Base-by-base conservation (phyloP, 768 basidiomycete genomes). In the Xerocomus potaroensis region DNA sequence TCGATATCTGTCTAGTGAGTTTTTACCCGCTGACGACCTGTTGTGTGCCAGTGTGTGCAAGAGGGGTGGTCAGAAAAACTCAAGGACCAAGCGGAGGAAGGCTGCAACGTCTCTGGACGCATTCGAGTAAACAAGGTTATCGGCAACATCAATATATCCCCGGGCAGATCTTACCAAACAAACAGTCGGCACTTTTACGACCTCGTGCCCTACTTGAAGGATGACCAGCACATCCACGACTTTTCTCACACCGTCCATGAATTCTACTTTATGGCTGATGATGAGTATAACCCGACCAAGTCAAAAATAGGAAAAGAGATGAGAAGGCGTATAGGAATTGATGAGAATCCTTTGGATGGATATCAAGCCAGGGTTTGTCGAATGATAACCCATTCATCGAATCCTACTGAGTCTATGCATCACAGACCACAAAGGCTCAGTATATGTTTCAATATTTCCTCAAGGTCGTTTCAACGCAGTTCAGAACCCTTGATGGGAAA, bases 371-470 rank as follows among this genome's bases (percentile, higher is more conserved):
- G 73, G 61, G 83, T 87, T 54, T 19, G 75, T 68, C 11, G n/a
- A 39, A 30, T 27, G n/a, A 31, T 15, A 4, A 32, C 16, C 36
- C 24, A 36, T 14, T 15, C 11, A 18, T 10, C 44, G 51, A 16
- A 37, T 32, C 32, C 35, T 49, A 30, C 35, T 54, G 16, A 59
- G 37, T 18, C 15, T 1, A 7, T 24, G 9, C 30, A 3, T 24
- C 24, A 2, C 48, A 89, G 85, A 92, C 91, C 1, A 71, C 67
- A 54, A 87, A 87, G 61, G 68, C 83, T 21, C 79, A 91, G 55
- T 95, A 91, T 65, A 93, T 96, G 91, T 96, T 92, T 79, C 92
- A 98, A 63, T 95, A 98, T 69, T 98, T 97, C 81, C 76, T 99
- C 60, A 99, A 99, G 69, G 95, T 99, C 36, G 96, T 99, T 32